Evolutionary conservation across 495 filamentous ascomycete species (phyloP).

Genomic region (Penicillium coffeae): DNA sequence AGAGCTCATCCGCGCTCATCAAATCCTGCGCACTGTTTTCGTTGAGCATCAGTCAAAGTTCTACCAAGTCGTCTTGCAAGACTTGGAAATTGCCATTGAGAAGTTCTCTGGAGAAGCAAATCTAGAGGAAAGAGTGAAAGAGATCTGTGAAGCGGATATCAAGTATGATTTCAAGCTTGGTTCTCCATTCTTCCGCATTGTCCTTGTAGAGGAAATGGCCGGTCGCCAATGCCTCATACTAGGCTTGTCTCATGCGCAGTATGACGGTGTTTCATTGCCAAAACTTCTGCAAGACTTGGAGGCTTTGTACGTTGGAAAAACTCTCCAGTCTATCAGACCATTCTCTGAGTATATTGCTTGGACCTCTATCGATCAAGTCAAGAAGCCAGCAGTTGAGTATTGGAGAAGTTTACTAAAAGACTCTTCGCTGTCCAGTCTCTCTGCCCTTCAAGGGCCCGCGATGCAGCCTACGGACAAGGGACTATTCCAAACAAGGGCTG

Average conservation of each 20-base stretch:
- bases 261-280: slow-evolving; percentile 64
- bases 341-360: slow-evolving; percentile 51
- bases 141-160: slow-evolving; percentile 35
- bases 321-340: slow-evolving; percentile 31
- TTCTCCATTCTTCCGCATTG: slow-evolving; percentile 52
- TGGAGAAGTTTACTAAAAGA: slow-evolving; percentile 54
- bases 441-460: slow-evolving; percentile 34
- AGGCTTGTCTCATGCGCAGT: slow-evolving; percentile 63
- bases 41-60: slow-evolving; percentile 43
- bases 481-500: slow-evolving; percentile 34
- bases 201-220: slow-evolving; percentile 41
- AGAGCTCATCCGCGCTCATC: slow-evolving; percentile 49
- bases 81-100: slow-evolving; percentile 31
- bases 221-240: slow-evolving; percentile 47
- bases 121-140: slow-evolving; percentile 36
- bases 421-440: slow-evolving; percentile 36
- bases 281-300: slow-evolving; percentile 49
- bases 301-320: slow-evolving; percentile 36
- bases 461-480: slow-evolving; percentile 35
- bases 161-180: slow-evolving; percentile 48
- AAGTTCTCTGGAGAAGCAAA: slow-evolving; percentile 29
- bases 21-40: slow-evolving; percentile 64
- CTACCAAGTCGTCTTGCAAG: slow-evolving; percentile 52
- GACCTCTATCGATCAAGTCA: slow-evolving; percentile 8
- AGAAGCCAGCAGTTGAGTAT: slow-evolving; percentile 25